Evolutionary conservation across 129 eudicot genomes (phyloP), one percentile per base, ranked within the genome.

Genomic region (Solidago caesia): DNA sequence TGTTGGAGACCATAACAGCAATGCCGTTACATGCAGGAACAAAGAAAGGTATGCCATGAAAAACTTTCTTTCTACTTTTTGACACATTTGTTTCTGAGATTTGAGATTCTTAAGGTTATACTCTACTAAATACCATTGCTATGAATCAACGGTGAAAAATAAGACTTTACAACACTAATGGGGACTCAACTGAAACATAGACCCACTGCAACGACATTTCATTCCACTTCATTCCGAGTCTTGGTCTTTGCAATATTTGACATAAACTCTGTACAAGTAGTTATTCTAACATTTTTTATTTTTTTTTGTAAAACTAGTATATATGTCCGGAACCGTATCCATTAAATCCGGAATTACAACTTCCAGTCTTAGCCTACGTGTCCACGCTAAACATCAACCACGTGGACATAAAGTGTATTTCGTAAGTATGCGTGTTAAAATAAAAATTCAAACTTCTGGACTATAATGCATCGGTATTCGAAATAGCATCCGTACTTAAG

Each of bases 21-120:
- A 21, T 53, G 43, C 1, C 3, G 58, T 46, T 79, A 74, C 78
- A 65, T 56, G 69, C 6, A 57, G 27, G 70, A 66, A 73, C 2
- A 27, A 5, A 21, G 64, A 45, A 79, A 57, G 3, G 74, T 46
- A 66, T 33, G 70, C 60, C 79, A 56, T 79, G 62, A 79, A 64
- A 0, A 79, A 8, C 6, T 72, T 70, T n/a, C 12, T 49, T 42
- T 44, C 7, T 48, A 39, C 33, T 64, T 79, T 72, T 72, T 44
- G 44, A 44, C 7, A 29, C 52, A 26, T 14, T 25, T 51, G 2
- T 75, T 21, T 75, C 2, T 44, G 11, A 11, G 48, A 77, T 45
- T 58, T 27, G 21, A 77, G 68, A 58, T 47, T 39, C 10, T 2
- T 7, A 6, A 46, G 16, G 45, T 3, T 58, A 33, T 33, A 33